A percentile compares a stretch with the other conserved stretches of the same genome.
Evolutionary conservation across 768 basidiomycete species (phyloP).

Genomic region (Naganishia onofrii): DNA sequence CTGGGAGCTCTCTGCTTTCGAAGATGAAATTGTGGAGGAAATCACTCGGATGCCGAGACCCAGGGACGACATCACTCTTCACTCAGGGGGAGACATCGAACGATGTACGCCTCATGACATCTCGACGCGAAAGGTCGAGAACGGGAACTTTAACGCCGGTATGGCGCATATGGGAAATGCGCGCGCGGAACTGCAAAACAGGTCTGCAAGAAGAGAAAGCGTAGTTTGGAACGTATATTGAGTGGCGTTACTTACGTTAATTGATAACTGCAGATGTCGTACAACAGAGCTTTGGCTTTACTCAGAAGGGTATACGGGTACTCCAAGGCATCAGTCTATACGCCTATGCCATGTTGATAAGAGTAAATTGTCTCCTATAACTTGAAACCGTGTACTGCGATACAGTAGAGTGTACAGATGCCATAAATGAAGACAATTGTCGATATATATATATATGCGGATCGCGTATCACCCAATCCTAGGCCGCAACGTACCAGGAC

Average conservation of each 20-base stretch:
- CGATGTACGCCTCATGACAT: background rate
- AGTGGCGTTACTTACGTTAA: background rate
- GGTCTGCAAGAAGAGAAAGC: background rate
- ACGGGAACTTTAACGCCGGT: background rate
- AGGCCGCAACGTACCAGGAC: no score
- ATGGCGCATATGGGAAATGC: background rate
- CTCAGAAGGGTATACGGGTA: background rate
- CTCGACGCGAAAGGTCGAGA: background rate
- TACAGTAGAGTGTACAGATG: conserved; percentile 2
- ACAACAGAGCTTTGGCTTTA: background rate
- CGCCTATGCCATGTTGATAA: background rate
- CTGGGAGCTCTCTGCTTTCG: background rate
- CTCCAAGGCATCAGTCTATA: background rate
- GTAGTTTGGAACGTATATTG: background rate
- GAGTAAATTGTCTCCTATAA: background rate
- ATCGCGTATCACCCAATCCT: background rate
- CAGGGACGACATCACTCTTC: background rate
- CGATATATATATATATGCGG: background rate
- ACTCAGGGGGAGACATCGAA: background rate
- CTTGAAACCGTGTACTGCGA: background rate
- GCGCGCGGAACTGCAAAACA: background rate
- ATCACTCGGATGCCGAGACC: background rate
- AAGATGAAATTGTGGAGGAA: background rate
- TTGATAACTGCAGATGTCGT: no score
- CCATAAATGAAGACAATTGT: background rate